Conservation (phyloP, 306 rosid genomes). For the Sicyos baderoa region DNA sequence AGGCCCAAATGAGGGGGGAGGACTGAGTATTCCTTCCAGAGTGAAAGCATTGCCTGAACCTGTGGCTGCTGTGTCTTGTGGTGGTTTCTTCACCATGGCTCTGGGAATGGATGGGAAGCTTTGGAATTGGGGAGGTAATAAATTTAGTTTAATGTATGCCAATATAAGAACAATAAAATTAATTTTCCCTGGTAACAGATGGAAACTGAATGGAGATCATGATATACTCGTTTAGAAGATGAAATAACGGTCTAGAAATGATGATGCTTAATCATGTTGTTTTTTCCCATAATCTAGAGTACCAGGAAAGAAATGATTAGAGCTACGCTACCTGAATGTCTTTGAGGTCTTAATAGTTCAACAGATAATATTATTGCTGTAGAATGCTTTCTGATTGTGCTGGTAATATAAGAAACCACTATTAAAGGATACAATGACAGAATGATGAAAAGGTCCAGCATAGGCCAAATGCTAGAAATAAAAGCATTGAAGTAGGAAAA, state of each 20-base stretch:
- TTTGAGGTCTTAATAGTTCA: background rate
- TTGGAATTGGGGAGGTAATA: slow-evolving; percentile 96
- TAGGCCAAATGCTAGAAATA: background rate
- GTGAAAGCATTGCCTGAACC: slow-evolving; percentile 62
- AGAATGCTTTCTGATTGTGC: background rate
- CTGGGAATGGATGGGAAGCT: slow-evolving; percentile 63
- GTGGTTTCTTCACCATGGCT: slow-evolving; percentile 80
- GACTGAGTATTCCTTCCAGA: slow-evolving; percentile 70
- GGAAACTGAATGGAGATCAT: background rate
- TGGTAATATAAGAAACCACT: background rate
- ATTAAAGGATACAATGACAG: background rate
- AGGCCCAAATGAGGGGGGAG: slow-evolving; percentile 88
- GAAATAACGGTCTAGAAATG: background rate
- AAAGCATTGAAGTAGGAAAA: background rate
- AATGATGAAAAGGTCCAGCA: background rate
- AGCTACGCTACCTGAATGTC: background rate
- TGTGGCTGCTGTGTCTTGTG: slow-evolving; percentile 74
- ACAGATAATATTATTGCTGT: background rate
- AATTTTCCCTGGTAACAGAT: background rate
- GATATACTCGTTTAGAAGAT: background rate
- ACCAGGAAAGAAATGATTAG: background rate
- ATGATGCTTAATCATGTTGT: background rate
- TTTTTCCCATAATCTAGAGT: background rate
- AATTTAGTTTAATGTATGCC: background rate
- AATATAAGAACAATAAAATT: background rate